Percentiles rank a stretch among this genome's conserved stretches.
Conservation (phyloP, 805 yeast genomes). For the Starmera dryadoides region DNA sequence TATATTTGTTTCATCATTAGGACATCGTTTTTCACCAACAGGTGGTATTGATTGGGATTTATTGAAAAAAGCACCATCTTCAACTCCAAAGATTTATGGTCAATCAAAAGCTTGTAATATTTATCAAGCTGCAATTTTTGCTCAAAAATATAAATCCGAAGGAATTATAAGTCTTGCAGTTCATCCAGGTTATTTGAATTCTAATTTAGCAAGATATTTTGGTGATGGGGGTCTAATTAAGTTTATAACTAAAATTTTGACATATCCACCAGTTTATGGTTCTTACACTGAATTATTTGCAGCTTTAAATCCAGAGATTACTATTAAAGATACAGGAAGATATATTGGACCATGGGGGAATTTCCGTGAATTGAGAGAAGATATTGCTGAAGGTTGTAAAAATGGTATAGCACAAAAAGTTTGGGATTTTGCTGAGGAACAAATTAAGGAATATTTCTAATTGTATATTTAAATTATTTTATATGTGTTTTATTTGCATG, state of each 20-base stretch:
- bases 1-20: slow-evolving; percentile 38
- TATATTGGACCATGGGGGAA: slow-evolving; percentile 37
- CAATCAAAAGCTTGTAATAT: slow-evolving; percentile 37
- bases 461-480: neutral
- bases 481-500: neutral
- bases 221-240: neutral
- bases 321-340: slow-evolving; percentile 24
- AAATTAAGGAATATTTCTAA: slow-evolving; percentile 1
- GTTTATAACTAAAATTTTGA: neutral
- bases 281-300: slow-evolving; percentile 38
- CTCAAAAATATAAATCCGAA: slow-evolving; percentile 22
- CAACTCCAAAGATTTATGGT: slow-evolving; percentile 19
- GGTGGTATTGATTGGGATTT: slow-evolving; percentile 29
- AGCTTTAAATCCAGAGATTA: slow-evolving; percentile 31
- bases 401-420: slow-evolving; percentile 25
- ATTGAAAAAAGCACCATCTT: slow-evolving; percentile 6
- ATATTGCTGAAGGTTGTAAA: slow-evolving; percentile 24
- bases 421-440: slow-evolving; percentile 28
- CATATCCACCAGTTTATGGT: slow-evolving; percentile 23
- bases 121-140: slow-evolving; percentile 30
- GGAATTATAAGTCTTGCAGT: slow-evolving; percentile 26
- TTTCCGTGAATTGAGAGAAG: slow-evolving; percentile 28
- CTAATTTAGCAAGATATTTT: slow-evolving; percentile 26
- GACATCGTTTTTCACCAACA: slow-evolving; percentile 23
- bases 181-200: slow-evolving; percentile 34